Evolutionary conservation across 2,329 filamentous ascomycete genomes (phyloP).

Genomic region (Nemania sp.): DNA sequence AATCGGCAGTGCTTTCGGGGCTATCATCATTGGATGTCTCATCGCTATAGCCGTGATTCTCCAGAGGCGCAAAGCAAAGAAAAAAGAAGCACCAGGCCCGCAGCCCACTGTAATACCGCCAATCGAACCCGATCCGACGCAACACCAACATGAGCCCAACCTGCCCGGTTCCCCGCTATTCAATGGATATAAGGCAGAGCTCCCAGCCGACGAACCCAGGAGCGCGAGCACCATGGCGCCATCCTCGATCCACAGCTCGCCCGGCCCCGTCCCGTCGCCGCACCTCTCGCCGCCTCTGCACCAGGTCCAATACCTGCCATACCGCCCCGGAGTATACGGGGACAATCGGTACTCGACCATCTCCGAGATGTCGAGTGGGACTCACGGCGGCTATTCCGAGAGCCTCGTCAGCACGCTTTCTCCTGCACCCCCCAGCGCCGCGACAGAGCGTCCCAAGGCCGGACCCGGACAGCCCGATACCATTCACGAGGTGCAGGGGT

Average conservation of each 20-base stretch:
- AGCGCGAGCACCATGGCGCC: background rate
- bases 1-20: constrained; percentile 18
- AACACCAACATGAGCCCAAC: background rate
- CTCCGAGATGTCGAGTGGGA: constrained; percentile 18
- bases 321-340: constrained; percentile 11
- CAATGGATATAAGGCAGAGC: constrained; percentile 23
- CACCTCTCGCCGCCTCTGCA: background rate
- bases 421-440: background rate
- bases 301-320: constrained; percentile 22
- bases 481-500: constrained; percentile 22
- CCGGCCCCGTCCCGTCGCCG: background rate
- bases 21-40: constrained; percentile 10
- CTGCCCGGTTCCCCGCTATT: constrained; percentile 2
- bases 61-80: constrained; percentile 6
- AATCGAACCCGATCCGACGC: background rate
- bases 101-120: background rate
- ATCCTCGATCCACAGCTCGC: constrained; percentile 6
- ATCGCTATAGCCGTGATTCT: constrained; percentile 12
- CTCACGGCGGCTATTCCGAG: background rate
- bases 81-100: background rate
- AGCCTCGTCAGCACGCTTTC: constrained; percentile 10
- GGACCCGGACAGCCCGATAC: constrained; percentile 1
- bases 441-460: background rate
- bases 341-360: constrained; percentile 8
- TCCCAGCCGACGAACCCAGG: constrained; percentile 22